Conservation (phyloP, 371 early-diverging fungal genomes). For the Dinochytrium kinnereticum region DNA sequence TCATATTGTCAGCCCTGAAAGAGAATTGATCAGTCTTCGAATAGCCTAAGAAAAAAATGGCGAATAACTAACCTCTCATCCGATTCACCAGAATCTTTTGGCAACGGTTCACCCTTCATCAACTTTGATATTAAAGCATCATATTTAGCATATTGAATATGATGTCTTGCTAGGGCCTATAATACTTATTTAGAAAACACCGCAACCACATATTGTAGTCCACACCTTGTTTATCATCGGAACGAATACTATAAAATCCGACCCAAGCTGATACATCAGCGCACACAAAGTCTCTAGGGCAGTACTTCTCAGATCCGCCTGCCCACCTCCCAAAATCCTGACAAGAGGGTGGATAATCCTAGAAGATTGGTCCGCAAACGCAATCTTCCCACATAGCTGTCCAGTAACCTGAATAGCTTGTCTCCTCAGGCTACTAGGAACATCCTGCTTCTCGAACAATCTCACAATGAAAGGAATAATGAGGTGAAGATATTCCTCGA, state of each 20-base stretch:
- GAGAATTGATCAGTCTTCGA: slow-evolving; percentile 3
- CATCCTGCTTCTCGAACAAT: slow-evolving; percentile 78
- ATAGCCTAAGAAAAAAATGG: not conserved
- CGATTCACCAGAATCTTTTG: slow-evolving; percentile 63
- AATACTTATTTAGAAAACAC: not conserved
- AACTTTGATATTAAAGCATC: slow-evolving; percentile 75
- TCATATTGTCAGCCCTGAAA: slow-evolving; percentile 17
- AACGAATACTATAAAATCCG: slow-evolving; percentile 88
- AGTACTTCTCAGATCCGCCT: slow-evolving; percentile 65
- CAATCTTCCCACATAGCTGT: slow-evolving; percentile 77
- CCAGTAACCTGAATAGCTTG: slow-evolving; percentile 82
- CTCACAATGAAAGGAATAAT: slow-evolving; percentile 87
- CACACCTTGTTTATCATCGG: slow-evolving; percentile 85
- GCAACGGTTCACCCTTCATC: slow-evolving; percentile 78
- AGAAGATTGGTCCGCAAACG: slow-evolving; percentile 88
- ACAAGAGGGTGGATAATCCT: slow-evolving; percentile 91
- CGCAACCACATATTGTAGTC: not conserved
- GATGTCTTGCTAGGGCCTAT: slow-evolving; percentile 66
- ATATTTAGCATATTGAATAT: slow-evolving; percentile 74
- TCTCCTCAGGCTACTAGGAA: slow-evolving; percentile 68
- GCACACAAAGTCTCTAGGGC: slow-evolving; percentile 86
- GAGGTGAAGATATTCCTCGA: slow-evolving; percentile 93
- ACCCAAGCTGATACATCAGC: slow-evolving; percentile 83
- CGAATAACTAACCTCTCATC: slow-evolving; percentile 30
- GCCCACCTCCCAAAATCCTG: slow-evolving; percentile 60